These are phyloP conservation scores for Helicostylum pulchrum DNA, from an alignment of 192 early-diverging fungal genomes.

Conservation along the genomic window DNA sequence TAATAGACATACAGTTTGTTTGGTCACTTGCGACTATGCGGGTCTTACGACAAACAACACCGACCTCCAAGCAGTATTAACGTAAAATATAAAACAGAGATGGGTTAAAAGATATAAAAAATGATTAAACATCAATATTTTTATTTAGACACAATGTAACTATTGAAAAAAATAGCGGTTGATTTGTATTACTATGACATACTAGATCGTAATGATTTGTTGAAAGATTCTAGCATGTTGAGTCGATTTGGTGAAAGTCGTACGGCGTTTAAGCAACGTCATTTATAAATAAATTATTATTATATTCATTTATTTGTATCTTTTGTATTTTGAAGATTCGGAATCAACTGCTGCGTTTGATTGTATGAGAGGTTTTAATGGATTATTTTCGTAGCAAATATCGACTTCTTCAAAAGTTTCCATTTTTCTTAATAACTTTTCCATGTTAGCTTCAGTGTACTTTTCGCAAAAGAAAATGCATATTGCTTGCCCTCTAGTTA, in stretches of 20 bases:
- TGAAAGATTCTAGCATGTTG: conserved; percentile 3
- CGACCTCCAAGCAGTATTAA: conserved; percentile 5
- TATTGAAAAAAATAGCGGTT: conserved; percentile 1
- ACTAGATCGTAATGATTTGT: no score
- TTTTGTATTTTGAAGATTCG: conserved; percentile 5
- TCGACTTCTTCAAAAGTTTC: conserved; percentile 11
- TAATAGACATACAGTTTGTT: conserved; percentile 5
- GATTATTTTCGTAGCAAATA: conserved; percentile 12
- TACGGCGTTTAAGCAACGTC: neutral
- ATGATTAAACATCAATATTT: no score
- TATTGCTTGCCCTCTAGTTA: neutral
- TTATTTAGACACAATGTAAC: no score
- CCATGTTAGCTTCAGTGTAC: conserved; percentile 9
- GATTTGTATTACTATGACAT: conserved; percentile 1
- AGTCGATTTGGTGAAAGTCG: neutral
- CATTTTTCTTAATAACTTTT: conserved; percentile 15
- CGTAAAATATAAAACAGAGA: no score
- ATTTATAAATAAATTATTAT: neutral
- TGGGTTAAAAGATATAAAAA: no score
- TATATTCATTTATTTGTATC: no score
- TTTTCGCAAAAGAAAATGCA: conserved; percentile 7
- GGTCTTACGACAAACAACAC: neutral
- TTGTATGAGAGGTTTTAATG: neutral
- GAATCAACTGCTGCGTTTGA: conserved; percentile 3
- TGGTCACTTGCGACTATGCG: neutral